Conservation (phyloP, 148 eudicot species). For the Dysphania ambrosioides region DNA sequence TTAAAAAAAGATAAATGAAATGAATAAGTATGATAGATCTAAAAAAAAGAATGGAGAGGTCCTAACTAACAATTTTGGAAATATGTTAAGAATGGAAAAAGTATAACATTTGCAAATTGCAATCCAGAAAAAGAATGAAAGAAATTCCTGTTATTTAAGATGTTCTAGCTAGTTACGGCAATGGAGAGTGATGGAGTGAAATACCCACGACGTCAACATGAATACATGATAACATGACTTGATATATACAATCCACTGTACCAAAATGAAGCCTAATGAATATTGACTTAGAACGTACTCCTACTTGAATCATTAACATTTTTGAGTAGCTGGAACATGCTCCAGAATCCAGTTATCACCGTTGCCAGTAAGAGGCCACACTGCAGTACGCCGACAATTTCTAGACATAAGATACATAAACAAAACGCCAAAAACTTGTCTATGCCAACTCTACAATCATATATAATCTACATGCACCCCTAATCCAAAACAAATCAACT, state of each 20-base stretch:
- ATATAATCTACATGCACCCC: slow-evolving; percentile 21
- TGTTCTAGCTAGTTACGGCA: background rate
- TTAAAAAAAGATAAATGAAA: no score
- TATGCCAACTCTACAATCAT: slow-evolving; percentile 28
- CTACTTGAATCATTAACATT: background rate
- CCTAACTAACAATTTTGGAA: no score
- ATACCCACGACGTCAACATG: background rate
- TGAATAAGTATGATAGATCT: no score
- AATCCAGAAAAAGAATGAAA: background rate
- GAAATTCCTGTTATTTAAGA: background rate
- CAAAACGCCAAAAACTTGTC: slow-evolving; percentile 16
- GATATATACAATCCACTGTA: background rate
- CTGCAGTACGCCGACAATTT: slow-evolving; percentile 8
- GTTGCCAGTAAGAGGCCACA: background rate
- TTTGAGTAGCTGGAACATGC: background rate
- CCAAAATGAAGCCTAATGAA: slow-evolving; percentile 15
- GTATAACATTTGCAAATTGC: no score
- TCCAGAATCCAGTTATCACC: slow-evolving; percentile 9
- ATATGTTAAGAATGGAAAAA: no score
- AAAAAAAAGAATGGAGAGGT: no score
- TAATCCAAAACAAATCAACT: slow-evolving; percentile 27
- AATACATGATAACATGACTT: background rate
- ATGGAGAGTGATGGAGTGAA: no score
- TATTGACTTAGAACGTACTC: background rate
- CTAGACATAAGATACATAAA: slow-evolving; percentile 10